These are phyloP conservation scores for Diaporthe amygdali DNA, from an alignment of 2,329 filamentous ascomycete genomes.

Conservation along the genomic window DNA sequence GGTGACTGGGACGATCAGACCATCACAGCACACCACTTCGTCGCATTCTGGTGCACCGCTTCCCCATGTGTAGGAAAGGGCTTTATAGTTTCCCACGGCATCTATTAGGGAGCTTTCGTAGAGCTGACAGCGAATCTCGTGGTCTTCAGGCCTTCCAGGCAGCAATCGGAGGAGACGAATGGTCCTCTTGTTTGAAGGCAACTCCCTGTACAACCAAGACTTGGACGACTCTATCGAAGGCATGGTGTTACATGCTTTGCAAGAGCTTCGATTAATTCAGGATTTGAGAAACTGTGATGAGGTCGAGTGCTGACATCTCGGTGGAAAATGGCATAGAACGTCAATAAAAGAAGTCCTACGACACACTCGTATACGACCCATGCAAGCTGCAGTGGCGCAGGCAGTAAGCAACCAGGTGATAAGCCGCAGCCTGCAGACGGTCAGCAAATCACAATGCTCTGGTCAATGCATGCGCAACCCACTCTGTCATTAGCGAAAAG, in stretches of 20 bases:
- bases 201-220: neutral
- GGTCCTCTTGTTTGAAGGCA: neutral
- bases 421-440: neutral
- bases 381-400: neutral
- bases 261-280: neutral
- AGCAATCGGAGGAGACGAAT: neutral
- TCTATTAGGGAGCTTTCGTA: neutral
- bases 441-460: neutral
- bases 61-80: constrained; percentile 8
- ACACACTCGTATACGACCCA: neutral
- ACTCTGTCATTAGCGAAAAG: too few relatives aligned
- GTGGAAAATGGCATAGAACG: neutral
- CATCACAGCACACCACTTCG: neutral
- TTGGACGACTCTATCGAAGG: neutral
- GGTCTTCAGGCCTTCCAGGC: neutral
- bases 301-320: neutral
- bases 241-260: neutral
- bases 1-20: neutral
- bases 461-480: too few relatives aligned
- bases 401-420: neutral
- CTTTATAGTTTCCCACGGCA: neutral
- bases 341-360: neutral
- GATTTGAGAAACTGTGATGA: too few relatives aligned
- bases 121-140: neutral
- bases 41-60: neutral